A percentile compares a stretch with the other conserved stretches of the same genome.
Conservation (phyloP, 768 basidiomycete species). For the Lepiota brunneoincarnata region DNA sequence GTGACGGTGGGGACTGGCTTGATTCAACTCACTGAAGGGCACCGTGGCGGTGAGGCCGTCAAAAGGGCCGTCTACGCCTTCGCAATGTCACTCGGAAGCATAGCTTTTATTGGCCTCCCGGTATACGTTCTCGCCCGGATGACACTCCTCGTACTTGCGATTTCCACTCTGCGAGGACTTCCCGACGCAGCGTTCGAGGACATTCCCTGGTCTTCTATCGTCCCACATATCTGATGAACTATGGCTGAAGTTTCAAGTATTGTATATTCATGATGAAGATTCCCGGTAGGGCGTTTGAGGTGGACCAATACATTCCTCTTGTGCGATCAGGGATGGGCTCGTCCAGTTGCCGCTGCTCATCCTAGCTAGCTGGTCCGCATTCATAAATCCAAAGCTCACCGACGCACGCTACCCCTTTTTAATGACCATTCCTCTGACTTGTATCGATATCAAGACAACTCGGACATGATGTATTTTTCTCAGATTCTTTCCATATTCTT, state of each 20-base stretch:
- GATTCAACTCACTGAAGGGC: not conserved
- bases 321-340: no score
- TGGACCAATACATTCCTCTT: no score
- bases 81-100: conserved; percentile 2
- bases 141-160: conserved; percentile 8
- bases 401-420: no score
- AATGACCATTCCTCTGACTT: not conserved
- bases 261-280: no score
- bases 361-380: no score
- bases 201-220: conserved; percentile 9
- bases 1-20: not conserved
- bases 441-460: not conserved
- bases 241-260: no score
- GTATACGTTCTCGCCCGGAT: conserved; percentile 8
- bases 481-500: not conserved
- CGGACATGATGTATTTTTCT: no score
- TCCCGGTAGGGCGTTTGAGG: no score
- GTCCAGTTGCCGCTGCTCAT: no score
- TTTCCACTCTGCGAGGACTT: conserved; percentile 7
- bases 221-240: conserved; percentile 12
- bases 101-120: conserved; percentile 6
- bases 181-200: not conserved
- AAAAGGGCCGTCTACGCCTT: not conserved
- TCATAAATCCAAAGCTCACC: no score
- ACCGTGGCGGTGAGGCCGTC: not conserved